phyloP scores from a whole-genome alignment of 345 rosid species.

The Angophora floribunda region DNA sequence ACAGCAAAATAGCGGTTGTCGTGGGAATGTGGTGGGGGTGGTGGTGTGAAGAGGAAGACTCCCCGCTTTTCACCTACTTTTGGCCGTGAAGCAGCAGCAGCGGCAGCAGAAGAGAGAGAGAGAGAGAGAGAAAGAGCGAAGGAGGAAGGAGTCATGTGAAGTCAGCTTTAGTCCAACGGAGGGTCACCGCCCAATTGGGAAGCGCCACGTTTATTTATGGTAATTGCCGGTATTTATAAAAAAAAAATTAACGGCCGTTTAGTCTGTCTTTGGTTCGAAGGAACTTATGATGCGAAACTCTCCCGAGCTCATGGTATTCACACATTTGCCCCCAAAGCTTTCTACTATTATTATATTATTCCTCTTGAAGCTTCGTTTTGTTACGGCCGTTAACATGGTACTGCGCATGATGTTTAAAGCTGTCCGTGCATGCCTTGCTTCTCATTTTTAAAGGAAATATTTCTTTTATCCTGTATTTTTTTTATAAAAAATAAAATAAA shows the following conservation, averaged over 20 bases:
- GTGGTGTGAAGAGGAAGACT: background rate
- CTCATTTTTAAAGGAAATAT: background rate
- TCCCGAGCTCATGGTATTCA: no score
- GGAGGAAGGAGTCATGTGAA: background rate
- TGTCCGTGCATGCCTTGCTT: background rate
- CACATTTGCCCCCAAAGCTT: background rate
- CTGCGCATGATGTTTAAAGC: background rate
- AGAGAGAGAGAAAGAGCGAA: background rate
- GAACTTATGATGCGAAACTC: background rate
- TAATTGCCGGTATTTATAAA: background rate
- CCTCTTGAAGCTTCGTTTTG: background rate
- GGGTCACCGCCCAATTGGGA: background rate
- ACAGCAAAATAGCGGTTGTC: background rate
- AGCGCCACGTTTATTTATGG: background rate
- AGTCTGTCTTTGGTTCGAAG: background rate
- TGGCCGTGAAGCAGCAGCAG: background rate
- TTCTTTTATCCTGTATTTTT: background rate
- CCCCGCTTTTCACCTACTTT: constrained; percentile 4
- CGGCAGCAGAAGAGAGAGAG: background rate
- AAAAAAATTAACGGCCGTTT: background rate
- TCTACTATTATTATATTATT: background rate
- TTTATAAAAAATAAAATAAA: background rate
- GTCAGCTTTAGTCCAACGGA: background rate
- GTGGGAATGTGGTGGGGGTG: background rate
- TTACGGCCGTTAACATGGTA: background rate